Conservation (phyloP, 208 protist species). For the Leishmania braziliensis region DNA sequence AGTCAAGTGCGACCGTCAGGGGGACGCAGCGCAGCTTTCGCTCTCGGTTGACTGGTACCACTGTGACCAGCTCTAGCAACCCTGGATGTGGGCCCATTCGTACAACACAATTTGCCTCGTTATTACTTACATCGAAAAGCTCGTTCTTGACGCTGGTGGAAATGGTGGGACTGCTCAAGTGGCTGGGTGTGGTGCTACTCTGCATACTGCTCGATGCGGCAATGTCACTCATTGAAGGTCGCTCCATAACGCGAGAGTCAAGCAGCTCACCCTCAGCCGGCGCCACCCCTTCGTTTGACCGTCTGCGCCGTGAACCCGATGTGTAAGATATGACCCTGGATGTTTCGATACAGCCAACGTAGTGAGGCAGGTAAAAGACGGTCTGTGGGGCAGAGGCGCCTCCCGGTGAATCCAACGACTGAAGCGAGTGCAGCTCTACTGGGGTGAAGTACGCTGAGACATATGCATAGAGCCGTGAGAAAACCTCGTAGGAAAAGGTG, state of each 20-base stretch:
- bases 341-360: constrained; percentile 29
- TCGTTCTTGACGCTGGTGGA: background rate
- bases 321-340: constrained; percentile 35
- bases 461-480: constrained; percentile 63
- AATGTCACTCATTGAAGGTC: background rate
- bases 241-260: constrained; percentile 14
- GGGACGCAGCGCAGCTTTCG: constrained; percentile 26
- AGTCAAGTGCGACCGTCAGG: constrained; percentile 23
- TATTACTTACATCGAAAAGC: background rate
- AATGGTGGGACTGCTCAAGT: background rate
- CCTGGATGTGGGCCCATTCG: constrained; percentile 2
- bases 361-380: constrained; percentile 33
- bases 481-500: constrained; percentile 49
- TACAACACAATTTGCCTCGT: constrained; percentile 29
- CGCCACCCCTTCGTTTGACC: background rate
- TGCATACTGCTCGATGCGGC: background rate
- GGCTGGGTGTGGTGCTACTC: background rate
- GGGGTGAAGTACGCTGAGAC: constrained; percentile 51
- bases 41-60: constrained; percentile 15
- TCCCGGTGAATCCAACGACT: constrained; percentile 1
- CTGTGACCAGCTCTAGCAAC: constrained; percentile 30
- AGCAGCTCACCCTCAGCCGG: constrained; percentile 2
- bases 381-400: constrained; percentile 10
- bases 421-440: constrained; percentile 27
- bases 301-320: background rate